A percentile compares a stretch with the other conserved stretches of the same genome.
phyloP scores from a whole-genome alignment of 139 green algal species.

The Chlorella vulgaris region DNA sequence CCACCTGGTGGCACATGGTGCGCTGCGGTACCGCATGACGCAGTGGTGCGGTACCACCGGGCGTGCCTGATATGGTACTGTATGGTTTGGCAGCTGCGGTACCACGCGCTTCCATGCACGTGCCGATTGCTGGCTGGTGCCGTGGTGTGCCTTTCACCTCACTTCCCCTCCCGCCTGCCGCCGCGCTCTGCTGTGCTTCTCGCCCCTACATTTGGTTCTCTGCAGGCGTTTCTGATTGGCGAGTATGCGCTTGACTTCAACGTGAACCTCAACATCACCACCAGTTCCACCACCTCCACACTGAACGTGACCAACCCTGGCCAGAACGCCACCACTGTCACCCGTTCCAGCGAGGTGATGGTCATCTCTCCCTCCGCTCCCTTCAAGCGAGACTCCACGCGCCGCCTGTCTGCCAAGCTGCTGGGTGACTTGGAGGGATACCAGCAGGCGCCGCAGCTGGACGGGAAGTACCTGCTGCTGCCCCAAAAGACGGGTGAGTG shows the following conservation, averaged over 20 bases:
- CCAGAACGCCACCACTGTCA: neutral
- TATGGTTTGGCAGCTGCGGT: neutral
- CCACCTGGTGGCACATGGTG: conserved; percentile 70
- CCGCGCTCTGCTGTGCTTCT: neutral
- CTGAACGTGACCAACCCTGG: conserved; percentile 3
- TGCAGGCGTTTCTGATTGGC: conserved; percentile 70
- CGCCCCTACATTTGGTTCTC: neutral
- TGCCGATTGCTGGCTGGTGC: neutral
- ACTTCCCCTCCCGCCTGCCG: too few relatives aligned
- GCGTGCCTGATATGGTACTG: neutral
- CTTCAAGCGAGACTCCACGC: conserved; percentile 32
- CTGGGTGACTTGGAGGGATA: conserved; percentile 82
- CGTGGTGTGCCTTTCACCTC: neutral
- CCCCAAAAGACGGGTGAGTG: conserved; percentile 25
- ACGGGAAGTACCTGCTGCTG: conserved; percentile 53
- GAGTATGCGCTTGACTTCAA: conserved; percentile 66
- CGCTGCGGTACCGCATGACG: conserved; percentile 5
- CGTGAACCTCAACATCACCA: conserved; percentile 54
- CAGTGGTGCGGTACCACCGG: too few relatives aligned
- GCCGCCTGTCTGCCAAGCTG: conserved; percentile 61
- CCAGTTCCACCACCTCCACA: neutral
- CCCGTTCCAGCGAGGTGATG: neutral
- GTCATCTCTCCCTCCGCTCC: conserved; percentile 62
- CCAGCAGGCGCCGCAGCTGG: conserved; percentile 52
- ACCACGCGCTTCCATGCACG: neutral